A percentile compares a stretch with the other conserved stretches of the same genome.
Conservation (phyloP, 768 basidiomycete species). For the Collybia sordida region DNA sequence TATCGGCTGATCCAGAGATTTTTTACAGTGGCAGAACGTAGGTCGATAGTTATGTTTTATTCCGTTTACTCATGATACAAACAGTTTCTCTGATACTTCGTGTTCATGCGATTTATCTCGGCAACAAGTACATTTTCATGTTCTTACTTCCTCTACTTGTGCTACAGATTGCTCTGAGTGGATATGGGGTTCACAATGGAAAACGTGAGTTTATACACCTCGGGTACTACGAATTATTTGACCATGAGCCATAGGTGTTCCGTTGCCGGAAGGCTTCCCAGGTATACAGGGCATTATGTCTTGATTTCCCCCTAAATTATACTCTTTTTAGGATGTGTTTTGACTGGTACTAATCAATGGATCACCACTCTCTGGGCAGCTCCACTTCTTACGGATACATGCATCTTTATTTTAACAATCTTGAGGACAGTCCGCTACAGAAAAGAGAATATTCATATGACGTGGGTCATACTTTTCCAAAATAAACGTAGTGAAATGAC, state of each 20-base stretch:
- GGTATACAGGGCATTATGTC: constrained; percentile 16
- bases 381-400: constrained; percentile 19
- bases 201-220: constrained; percentile 15
- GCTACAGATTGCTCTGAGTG: constrained; percentile 21
- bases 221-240: not conserved
- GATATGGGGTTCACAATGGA: constrained; percentile 20
- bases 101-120: constrained; percentile 26
- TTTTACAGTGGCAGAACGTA: constrained; percentile 20
- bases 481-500: too few species aligned
- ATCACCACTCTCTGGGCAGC: constrained; percentile 23
- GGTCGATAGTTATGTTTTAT: not conserved
- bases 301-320: not conserved
- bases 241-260: not conserved
- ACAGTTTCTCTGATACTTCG: constrained; percentile 31
- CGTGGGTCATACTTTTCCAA: too few species aligned
- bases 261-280: constrained; percentile 22
- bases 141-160: constrained; percentile 21
- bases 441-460: too few species aligned
- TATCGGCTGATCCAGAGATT: not conserved
- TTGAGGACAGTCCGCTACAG: constrained; percentile 12
- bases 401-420: constrained; percentile 6
- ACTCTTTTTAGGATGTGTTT: constrained; percentile 22
- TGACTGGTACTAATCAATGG: constrained; percentile 13
- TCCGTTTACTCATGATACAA: not conserved
- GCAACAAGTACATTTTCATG: constrained; percentile 13